Percentiles rank a stretch among this genome's conserved stretches.
Conservation (phyloP, 345 rosid species). For the Populus simonii region DNA sequence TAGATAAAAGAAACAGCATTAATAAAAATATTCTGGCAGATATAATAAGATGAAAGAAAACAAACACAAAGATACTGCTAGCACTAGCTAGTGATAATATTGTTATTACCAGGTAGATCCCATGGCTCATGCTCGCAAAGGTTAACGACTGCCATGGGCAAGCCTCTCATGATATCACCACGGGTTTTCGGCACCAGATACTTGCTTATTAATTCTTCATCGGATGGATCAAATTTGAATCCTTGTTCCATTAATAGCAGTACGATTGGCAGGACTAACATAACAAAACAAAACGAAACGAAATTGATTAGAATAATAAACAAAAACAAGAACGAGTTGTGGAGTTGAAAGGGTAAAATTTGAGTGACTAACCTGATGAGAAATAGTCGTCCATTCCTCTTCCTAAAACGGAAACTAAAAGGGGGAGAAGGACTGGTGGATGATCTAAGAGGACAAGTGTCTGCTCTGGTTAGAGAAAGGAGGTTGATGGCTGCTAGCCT, state of each 20-base stretch:
- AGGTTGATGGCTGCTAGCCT: background rate
- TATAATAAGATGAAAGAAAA: background rate
- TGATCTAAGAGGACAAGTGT: background rate
- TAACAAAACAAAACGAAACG: background rate
- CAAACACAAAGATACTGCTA: background rate
- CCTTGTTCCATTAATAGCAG: background rate
- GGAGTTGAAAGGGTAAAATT: background rate
- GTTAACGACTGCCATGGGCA: conserved; percentile 33
- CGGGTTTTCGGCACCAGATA: conserved; percentile 21
- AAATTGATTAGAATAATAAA: background rate
- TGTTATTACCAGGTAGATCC: conserved; percentile 35
- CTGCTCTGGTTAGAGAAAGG: background rate
- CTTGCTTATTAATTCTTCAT: conserved; percentile 32
- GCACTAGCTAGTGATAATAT: background rate
- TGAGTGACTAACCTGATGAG: background rate
- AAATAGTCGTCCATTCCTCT: background rate
- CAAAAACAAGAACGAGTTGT: background rate
- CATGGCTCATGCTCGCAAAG: conserved; percentile 44
- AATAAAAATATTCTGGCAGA: background rate
- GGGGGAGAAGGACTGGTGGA: no score
- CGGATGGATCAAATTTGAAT: conserved; percentile 40
- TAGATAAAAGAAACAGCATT: background rate
- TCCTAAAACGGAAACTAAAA: background rate
- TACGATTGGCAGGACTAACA: background rate
- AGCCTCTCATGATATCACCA: background rate